phyloP scores from a whole-genome alignment of 108 stramenopile genomes.

The Skeletonema potamos region DNA sequence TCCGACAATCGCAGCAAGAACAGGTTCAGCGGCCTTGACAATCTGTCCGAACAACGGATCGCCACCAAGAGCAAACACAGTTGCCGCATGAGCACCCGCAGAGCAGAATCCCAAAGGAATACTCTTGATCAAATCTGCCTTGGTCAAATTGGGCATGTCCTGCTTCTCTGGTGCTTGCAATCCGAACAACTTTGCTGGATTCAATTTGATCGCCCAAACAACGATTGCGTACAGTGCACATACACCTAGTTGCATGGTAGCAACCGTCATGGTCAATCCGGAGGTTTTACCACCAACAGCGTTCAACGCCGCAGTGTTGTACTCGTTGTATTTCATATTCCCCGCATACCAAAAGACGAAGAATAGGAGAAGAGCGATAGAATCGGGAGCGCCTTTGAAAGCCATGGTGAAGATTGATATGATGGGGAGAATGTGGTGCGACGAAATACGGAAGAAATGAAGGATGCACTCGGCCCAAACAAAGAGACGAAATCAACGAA shows the following conservation, averaged over 20 bases:
- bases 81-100: constrained; percentile 52
- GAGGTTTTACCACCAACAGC: constrained; percentile 55
- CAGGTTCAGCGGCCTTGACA: constrained; percentile 59
- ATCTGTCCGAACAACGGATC: constrained; percentile 63
- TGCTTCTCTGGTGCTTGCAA: constrained; percentile 45
- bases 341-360: constrained; percentile 55
- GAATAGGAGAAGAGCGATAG: constrained; percentile 41
- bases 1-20: constrained; percentile 49
- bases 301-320: constrained; percentile 54
- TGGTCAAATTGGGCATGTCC: constrained; percentile 34
- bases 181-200: constrained; percentile 49
- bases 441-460: background rate
- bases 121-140: constrained; percentile 44
- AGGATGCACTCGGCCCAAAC: background rate
- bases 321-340: constrained; percentile 69
- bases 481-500: background rate
- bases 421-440: background rate
- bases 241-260: constrained; percentile 58
- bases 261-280: constrained; percentile 56
- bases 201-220: constrained; percentile 47
- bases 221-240: constrained; percentile 51
- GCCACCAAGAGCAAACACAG: constrained; percentile 58
- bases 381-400: constrained; percentile 51
- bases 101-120: constrained; percentile 53
- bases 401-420: constrained; percentile 13